A percentile compares a stretch with the other conserved stretches of the same genome.
These are phyloP conservation scores for Penicillium sp. DNA, from an alignment of 2,329 filamentous ascomycete species.

Conservation along the genomic window DNA sequence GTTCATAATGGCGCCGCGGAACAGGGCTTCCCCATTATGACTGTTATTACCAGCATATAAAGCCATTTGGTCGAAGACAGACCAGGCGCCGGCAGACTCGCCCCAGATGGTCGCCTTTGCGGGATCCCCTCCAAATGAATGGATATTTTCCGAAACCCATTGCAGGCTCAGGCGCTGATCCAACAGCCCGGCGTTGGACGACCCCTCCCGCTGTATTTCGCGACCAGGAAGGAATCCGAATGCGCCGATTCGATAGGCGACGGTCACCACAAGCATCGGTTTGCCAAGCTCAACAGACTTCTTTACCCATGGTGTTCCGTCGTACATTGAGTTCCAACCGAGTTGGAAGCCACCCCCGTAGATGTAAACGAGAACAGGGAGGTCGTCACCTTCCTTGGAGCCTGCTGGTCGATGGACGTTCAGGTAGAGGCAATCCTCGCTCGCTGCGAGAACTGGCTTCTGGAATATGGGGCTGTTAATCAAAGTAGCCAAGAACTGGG, in stretches of 20 bases:
- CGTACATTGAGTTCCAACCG: constrained; percentile 53
- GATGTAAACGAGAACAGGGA: constrained; percentile 74
- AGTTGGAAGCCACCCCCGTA: constrained; percentile 63
- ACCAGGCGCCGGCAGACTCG: constrained; percentile 73
- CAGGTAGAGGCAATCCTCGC: constrained; percentile 69
- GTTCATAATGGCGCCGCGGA: constrained; percentile 79
- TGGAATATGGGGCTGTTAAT: constrained; percentile 64
- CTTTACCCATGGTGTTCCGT: constrained; percentile 39
- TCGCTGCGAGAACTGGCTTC: constrained; percentile 53
- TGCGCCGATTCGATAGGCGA: constrained; percentile 77
- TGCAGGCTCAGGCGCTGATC: constrained; percentile 75
- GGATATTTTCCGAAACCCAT: constrained; percentile 80
- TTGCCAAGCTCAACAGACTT: constrained; percentile 56
- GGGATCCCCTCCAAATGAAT: constrained; percentile 77
- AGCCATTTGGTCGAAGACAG: constrained; percentile 75
- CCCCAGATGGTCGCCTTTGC: constrained; percentile 81
- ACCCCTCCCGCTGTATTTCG: constrained; percentile 69
- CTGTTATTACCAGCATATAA: constrained; percentile 73
- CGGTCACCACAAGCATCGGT: constrained; percentile 74
- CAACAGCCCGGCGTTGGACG: constrained; percentile 71
- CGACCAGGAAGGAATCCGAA: constrained; percentile 76
- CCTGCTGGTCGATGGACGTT: constrained; percentile 64
- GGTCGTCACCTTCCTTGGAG: constrained; percentile 57
- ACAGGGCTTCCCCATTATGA: constrained; percentile 76
- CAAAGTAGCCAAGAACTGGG: constrained; percentile 54